phyloP scores from a whole-genome alignment of 2,329 filamentous ascomycete genomes.

The Fusarium secorum region DNA sequence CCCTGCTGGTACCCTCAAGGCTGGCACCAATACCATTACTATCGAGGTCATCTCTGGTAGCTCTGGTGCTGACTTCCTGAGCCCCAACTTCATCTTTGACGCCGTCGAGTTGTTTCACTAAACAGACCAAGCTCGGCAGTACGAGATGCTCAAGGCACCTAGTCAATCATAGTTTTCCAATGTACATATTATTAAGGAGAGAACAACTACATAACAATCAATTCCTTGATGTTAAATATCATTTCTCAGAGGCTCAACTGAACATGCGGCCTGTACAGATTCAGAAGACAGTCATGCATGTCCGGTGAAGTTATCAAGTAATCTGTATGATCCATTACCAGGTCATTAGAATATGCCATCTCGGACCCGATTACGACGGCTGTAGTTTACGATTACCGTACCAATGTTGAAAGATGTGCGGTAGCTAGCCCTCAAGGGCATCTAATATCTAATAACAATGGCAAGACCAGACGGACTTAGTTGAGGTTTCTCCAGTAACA shows the following conservation, averaged over 20 bases:
- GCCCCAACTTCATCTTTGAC: conserved; percentile 59
- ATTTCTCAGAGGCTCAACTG: background rate
- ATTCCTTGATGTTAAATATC: background rate
- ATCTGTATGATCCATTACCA: too few species aligned
- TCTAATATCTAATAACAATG: background rate
- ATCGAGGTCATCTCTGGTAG: conserved; percentile 67
- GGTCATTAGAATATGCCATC: background rate
- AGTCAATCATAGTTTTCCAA: background rate
- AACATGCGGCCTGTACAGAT: too few species aligned
- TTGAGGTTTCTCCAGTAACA: background rate
- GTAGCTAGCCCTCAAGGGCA: background rate
- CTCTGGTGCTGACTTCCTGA: conserved; percentile 61
- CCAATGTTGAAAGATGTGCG: background rate
- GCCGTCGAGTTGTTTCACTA: conserved; percentile 42
- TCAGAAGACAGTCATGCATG: background rate
- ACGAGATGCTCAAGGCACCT: background rate
- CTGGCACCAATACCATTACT: conserved; percentile 70
- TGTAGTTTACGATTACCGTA: background rate
- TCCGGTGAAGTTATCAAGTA: background rate
- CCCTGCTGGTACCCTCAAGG: conserved; percentile 64
- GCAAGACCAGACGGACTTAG: background rate
- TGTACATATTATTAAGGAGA: conserved; percentile 35
- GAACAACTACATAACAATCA: conserved; percentile 4
- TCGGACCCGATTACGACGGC: background rate
- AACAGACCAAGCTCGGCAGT: background rate